Percentiles rank a stretch among this genome's conserved stretches.
phyloP scores from a whole-genome alignment of 2,329 filamentous ascomycete genomes.

The Diaporthe sp. region DNA sequence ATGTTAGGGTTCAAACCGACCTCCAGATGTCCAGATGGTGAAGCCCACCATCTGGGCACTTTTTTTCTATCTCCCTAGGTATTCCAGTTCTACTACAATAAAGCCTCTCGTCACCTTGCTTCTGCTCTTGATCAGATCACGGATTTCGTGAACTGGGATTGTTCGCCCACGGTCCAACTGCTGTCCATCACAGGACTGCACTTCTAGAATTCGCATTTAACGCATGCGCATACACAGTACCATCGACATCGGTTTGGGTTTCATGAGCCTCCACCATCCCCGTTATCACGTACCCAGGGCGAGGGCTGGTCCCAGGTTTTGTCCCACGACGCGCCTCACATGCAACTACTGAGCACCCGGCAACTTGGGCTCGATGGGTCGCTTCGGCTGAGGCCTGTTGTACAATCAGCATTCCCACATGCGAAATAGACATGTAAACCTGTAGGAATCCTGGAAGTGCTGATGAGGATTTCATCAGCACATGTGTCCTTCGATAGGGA shows the following conservation, averaged over 20 bases:
- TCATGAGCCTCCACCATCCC: background rate
- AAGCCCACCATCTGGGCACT: background rate
- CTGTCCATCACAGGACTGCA: background rate
- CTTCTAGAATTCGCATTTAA: background rate
- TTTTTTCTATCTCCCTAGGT: background rate
- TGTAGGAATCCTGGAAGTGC: background rate
- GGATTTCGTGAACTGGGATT: background rate
- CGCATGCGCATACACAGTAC: too few relatives aligned
- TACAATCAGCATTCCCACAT: too few relatives aligned
- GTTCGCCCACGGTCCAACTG: background rate
- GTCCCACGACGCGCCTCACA: background rate
- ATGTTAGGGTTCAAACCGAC: background rate
- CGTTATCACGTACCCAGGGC: background rate
- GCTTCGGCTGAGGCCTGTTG: background rate
- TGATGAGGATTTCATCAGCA: background rate
- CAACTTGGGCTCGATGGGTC: background rate
- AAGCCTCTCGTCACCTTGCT: background rate
- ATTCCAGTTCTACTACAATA: background rate
- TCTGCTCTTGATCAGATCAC: background rate
- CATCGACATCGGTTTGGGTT: background rate
- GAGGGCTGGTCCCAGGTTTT: background rate
- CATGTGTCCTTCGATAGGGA: background rate
- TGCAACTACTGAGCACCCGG: background rate
- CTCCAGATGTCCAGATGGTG: background rate
- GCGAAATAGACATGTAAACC: background rate